Evolutionary conservation across 345 rosid genomes (phyloP).

Genomic region (Atalantia buxifolia): DNA sequence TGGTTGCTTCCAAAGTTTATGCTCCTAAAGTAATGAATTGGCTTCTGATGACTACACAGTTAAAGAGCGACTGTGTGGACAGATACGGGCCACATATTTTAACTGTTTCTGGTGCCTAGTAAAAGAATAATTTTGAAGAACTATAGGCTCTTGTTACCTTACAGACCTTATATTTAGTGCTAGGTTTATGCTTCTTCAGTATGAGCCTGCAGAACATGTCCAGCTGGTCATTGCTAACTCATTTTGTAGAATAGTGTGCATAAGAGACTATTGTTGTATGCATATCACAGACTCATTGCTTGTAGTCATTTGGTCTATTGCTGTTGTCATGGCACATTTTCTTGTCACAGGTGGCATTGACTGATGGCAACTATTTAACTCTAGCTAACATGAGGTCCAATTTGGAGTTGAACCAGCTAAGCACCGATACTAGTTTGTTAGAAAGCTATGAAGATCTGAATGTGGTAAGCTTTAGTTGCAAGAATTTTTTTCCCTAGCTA

Average conservation of each 20-base stretch:
- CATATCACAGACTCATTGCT: background rate
- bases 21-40: conserved; percentile 68
- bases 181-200: background rate
- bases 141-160: background rate
- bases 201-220: background rate
- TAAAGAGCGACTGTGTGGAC: conserved; percentile 65
- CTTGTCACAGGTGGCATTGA: conserved; percentile 59
- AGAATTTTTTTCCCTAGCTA: conserved; percentile 1
- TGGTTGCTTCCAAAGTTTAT: conserved; percentile 58
- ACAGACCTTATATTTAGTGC: background rate
- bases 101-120: background rate
- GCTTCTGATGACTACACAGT: conserved; percentile 78
- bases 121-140: background rate
- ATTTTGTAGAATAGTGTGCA: background rate
- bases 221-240: background rate
- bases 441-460: conserved; percentile 27
- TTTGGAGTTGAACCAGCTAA: conserved; percentile 50
- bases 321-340: background rate
- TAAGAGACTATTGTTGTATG: background rate
- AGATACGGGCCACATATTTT: conserved; percentile 75
- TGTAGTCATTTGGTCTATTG: background rate
- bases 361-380: conserved; percentile 71
- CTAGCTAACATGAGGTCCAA: conserved; percentile 73
- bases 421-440: conserved; percentile 15
- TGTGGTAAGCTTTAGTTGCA: conserved; percentile 36